Conservation (phyloP, 805 yeast genomes). For the Ogataea populi-albae region DNA sequence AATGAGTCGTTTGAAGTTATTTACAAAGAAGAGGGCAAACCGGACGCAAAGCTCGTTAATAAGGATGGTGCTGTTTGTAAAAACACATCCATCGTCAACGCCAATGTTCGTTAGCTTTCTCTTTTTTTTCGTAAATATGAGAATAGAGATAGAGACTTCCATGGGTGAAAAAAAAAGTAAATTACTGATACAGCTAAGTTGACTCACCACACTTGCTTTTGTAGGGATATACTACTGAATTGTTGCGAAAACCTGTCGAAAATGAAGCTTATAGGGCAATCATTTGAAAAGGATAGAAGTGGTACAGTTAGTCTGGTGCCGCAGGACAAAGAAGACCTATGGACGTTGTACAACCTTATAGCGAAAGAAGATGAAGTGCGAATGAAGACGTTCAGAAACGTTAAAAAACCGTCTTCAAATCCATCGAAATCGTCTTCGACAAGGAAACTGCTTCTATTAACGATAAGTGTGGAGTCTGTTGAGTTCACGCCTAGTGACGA, state of each 20-base stretch:
- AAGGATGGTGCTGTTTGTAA: slow-evolving; percentile 75
- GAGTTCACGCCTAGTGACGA: slow-evolving; percentile 81
- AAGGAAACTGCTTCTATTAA: slow-evolving; percentile 60
- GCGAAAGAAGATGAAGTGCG: slow-evolving; percentile 73
- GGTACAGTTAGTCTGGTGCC: slow-evolving; percentile 70
- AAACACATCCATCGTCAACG: slow-evolving; percentile 68
- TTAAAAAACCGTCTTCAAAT: slow-evolving; percentile 34
- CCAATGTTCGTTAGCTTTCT: slow-evolving; percentile 74
- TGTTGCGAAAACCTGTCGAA: too few relatives aligned
- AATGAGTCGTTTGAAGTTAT: slow-evolving; percentile 72
- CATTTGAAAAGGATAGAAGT: slow-evolving; percentile 54
- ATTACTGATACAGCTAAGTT: too few relatives aligned
- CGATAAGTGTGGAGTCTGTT: slow-evolving; percentile 58
- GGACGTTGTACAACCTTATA: slow-evolving; percentile 81
- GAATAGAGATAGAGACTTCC: not conserved
- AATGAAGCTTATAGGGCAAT: slow-evolving; percentile 56
- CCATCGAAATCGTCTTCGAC: slow-evolving; percentile 32
- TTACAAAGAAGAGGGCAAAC: slow-evolving; percentile 75
- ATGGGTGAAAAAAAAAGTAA: slow-evolving; percentile 1
- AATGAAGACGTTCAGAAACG: slow-evolving; percentile 65
- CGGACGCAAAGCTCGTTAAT: slow-evolving; percentile 70
- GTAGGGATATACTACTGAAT: too few relatives aligned
- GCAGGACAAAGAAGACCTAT: slow-evolving; percentile 88
- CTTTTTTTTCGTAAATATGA: not conserved
- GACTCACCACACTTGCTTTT: too few relatives aligned